phyloP scores from a whole-genome alignment of 163 green algal species.

The Scenedesmus sp. region DNA sequence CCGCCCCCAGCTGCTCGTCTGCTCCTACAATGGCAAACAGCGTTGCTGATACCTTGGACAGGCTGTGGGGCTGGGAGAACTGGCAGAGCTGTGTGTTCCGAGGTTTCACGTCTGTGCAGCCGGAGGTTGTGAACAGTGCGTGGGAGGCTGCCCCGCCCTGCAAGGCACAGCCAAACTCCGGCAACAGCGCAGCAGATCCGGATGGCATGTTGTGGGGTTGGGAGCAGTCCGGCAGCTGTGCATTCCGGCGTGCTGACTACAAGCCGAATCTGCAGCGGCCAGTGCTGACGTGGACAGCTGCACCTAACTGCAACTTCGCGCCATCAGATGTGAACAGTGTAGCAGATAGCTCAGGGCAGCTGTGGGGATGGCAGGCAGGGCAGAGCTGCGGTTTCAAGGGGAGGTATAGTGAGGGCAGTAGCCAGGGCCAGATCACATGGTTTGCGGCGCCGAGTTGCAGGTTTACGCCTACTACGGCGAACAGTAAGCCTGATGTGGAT shows the following conservation, averaged over 20 bases:
- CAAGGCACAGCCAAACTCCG: neutral
- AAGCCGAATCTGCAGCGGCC: neutral
- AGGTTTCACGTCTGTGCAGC: constrained; percentile 15
- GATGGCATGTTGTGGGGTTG: constrained; percentile 29
- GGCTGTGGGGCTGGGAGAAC: constrained; percentile 36
- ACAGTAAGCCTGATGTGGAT: constrained; percentile 5
- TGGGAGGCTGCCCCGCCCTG: constrained; percentile 7
- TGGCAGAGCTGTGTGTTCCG: constrained; percentile 39
- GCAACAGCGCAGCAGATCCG: constrained; percentile 11
- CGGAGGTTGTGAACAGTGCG: neutral
- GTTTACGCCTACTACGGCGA: neutral
- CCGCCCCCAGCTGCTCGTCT: neutral
- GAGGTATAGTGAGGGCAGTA: neutral
- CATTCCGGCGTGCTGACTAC: constrained; percentile 4
- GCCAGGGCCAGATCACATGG: neutral
- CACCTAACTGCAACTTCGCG: neutral
- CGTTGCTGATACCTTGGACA: neutral
- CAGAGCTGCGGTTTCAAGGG: constrained; percentile 36
- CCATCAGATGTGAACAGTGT: constrained; percentile 16
- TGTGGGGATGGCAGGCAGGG: neutral
- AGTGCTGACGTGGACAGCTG: neutral
- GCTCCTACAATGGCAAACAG: constrained; percentile 14
- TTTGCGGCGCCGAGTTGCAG: constrained; percentile 9
- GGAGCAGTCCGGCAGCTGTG: constrained; percentile 1
- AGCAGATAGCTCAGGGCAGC: neutral